Evolutionary conservation across 495 filamentous ascomycete genomes (phyloP).

Genomic region (Xanthoparmelia taractica): DNA sequence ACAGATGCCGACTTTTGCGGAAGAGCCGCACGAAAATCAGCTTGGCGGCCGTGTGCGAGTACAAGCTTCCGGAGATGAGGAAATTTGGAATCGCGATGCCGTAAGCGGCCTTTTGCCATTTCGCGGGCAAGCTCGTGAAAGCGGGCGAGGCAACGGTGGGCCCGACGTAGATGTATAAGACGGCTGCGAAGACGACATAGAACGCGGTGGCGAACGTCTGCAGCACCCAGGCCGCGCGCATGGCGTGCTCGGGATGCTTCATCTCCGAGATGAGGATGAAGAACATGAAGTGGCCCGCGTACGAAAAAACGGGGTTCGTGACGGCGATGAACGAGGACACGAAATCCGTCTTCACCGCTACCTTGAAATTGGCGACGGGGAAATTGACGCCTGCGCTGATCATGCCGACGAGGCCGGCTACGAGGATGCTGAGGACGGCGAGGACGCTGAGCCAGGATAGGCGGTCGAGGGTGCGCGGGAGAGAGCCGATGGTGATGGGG

Average conservation of each 20-base stretch:
- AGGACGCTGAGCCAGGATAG: conserved; percentile 24
- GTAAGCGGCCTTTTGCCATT: conserved; percentile 43
- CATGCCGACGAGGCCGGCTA: conserved; percentile 39
- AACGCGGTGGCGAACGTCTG: conserved; percentile 42
- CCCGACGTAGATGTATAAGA: conserved; percentile 47
- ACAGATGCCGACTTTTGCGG: conserved; percentile 39
- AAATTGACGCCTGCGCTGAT: conserved; percentile 34
- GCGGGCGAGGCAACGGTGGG: conserved; percentile 43
- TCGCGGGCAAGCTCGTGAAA: conserved; percentile 42
- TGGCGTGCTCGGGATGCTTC: conserved; percentile 48
- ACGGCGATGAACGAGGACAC: conserved; percentile 34
- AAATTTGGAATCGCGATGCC: conserved; percentile 30
- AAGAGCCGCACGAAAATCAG: conserved; percentile 44
- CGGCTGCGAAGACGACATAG: conserved; percentile 47
- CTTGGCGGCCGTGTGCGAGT: conserved; percentile 47
- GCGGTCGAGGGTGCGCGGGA: conserved; percentile 26
- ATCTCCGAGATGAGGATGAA: conserved; percentile 53
- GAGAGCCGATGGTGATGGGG: conserved; percentile 31
- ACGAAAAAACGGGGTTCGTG: conserved; percentile 40
- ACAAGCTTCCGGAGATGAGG: conserved; percentile 44
- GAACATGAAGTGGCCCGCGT: conserved; percentile 43
- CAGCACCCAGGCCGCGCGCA: conserved; percentile 45
- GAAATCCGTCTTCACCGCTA: conserved; percentile 28
- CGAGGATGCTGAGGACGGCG: conserved; percentile 31
- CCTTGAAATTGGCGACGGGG: conserved; percentile 25